Evolutionary conservation across 2,329 filamentous ascomycete genomes (phyloP), one percentile per base, ranked within the genome.

Genomic region (Alternaria metachromatica): DNA sequence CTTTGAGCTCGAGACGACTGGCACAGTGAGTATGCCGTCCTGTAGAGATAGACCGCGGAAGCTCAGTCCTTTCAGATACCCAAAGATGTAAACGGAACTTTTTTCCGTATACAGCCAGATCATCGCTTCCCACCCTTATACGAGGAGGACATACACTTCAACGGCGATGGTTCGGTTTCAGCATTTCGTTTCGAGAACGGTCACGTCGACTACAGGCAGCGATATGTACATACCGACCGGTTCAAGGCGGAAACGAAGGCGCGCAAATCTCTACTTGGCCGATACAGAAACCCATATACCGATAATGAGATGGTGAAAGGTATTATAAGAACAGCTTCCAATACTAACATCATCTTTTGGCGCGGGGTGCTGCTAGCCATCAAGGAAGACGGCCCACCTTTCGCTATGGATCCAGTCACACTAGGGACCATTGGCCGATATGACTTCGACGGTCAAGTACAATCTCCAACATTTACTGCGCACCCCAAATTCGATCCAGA

Each of bases 331-430:
- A 88, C 86, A 0, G 86, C 86, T 0, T 82, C 84, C 4, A 89
- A 89, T 66, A 89, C 87, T 2, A 89, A 89, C 60, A 78, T 89
- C n/a, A 79, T 86, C 1, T 87, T 85, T 69, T 89, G 86, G 84
- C 79, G 85, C 8, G 86, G 86, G 0, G 82, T 85, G 50, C 69
- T 89, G 60, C 78, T 88, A 5, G 86, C 86, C 0, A 81, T 79
- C 55, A 89, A 89, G 68, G 83, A 87, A 65, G 75, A 78, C 30
- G 79, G 76, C 0, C 72, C 78, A 6, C 80, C 80, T 0, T 83
- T 82, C 30, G 78, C 77, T 2, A 75, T 82, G 63, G 76, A 83
- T 60, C 81, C 82, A 0, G 68, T 76, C 11, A 82, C 81, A 0
- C 71, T 83, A 0, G 80, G 82, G 25, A 83, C 81, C 0, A 73